Base-by-base conservation (phyloP, 2,329 filamentous ascomycete species). In the Fusarium sp. region DNA sequence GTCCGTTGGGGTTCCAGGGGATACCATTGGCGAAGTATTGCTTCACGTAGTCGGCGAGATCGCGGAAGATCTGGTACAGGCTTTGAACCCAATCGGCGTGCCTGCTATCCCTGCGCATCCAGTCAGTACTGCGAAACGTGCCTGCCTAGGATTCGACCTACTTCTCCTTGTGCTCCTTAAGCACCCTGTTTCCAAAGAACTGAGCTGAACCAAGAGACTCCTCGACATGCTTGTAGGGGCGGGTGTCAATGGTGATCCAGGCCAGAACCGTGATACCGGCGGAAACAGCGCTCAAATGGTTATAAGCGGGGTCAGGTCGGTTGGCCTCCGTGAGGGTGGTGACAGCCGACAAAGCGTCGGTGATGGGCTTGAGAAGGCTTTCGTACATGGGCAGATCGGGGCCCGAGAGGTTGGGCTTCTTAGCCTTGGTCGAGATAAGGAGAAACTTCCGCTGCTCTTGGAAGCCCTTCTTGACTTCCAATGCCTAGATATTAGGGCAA, bases 121-220 rank as follows among this genome's bases (percentile, higher is more conserved):
- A 31, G 52, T 74, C 42, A 74, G 52, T 65, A 35, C n/a, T 22
- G 14, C 18, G 38, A 40, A 52, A 18, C 57, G 42, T 4, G 7
- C 4, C 22, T 13, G 25, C 8, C 25, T 13, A 11, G 22, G 13
- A 11, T 54, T 11, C 36, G 29, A 64, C 82, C 38, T 78, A 87
- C 86, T 88, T 90, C 62, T 91, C 95, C 85, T 97, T 98, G 83
- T 93, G 92, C 78, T 97, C 93, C 85, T 95, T 97, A 77, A 98
- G 86, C 40, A 99, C 94, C 77, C 95, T 91, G 86, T 99, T 98
- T 36, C 97, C 97, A 79, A 94, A 98, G 86, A 97, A 97, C 82
- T 98, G 93, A 45, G 95, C 94, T 60, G 95, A 93, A 33, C 92
- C 92, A 22, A 97, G 88, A 68, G 92, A 92, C 77, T 98, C 95